Evolutionary conservation across 176 grass and related monocot species (phyloP).

Genomic region (Carex scoparia): DNA sequence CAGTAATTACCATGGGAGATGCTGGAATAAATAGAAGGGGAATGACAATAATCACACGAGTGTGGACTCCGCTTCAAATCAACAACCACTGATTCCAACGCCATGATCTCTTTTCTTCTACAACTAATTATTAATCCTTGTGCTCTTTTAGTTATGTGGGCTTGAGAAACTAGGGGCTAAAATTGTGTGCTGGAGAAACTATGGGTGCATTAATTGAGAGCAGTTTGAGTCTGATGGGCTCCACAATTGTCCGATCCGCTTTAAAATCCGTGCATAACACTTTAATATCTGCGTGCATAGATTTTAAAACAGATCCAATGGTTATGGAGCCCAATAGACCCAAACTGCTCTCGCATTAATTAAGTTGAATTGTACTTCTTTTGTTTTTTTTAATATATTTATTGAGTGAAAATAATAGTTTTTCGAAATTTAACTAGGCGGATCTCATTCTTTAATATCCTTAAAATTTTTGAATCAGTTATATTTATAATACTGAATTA

Average conservation of each 20-base stretch:
- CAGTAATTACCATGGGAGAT: constrained; percentile 43
- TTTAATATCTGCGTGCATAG: too few species aligned
- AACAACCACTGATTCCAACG: constrained; percentile 52
- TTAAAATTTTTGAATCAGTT: too few species aligned
- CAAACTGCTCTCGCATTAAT: too few species aligned
- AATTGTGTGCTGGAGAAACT: neutral
- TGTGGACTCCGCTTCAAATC: constrained; percentile 46
- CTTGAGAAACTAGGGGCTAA: too few species aligned
- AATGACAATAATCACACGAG: constrained; percentile 72
- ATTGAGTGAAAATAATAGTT: neutral
- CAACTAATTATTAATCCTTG: neutral
- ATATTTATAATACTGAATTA: too few species aligned
- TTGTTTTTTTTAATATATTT: neutral
- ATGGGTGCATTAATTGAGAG: neutral
- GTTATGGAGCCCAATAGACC: too few species aligned
- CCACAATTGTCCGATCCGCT: too few species aligned
- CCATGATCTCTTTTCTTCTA: neutral
- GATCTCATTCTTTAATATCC: too few species aligned
- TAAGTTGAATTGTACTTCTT: neutral
- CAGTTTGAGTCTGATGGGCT: too few species aligned
- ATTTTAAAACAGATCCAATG: too few species aligned
- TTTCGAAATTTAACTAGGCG: too few species aligned
- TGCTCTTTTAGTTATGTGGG: neutral
- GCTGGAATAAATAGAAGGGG: constrained; percentile 37
- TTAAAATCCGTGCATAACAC: too few species aligned